phyloP scores from a whole-genome alignment of 805 yeast species.

The Blastobotrys terrestris region DNA sequence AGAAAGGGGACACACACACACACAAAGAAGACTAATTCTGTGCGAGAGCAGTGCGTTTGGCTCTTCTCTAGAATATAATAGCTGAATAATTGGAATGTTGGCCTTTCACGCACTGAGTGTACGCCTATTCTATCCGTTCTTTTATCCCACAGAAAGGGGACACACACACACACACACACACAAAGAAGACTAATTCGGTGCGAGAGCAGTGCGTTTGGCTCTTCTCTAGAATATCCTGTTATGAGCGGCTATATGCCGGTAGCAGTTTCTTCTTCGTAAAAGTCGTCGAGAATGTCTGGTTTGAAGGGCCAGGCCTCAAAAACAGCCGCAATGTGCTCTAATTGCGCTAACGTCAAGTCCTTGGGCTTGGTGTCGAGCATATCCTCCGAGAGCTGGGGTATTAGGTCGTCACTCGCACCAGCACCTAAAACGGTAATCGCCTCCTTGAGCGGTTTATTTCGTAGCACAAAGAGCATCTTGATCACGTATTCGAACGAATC shows the following conservation, averaged over 20 bases:
- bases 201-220: no score
- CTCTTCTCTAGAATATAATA: no score
- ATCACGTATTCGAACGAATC: conserved; percentile 65
- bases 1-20: no score
- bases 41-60: no score
- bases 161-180: no score
- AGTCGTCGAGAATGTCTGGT: conserved; percentile 47
- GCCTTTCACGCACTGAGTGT: no score
- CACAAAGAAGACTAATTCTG: no score
- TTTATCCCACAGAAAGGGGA: no score
- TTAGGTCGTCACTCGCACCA: conserved; percentile 52
- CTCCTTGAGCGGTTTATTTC: conserved; percentile 40
- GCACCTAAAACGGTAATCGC: conserved; percentile 62
- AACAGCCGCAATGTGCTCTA: conserved; percentile 41
- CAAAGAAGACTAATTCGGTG: no score
- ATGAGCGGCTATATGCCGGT: not conserved
- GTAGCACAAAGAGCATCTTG: conserved; percentile 49
- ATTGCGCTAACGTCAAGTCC: conserved; percentile 51
- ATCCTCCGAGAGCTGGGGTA: conserved; percentile 28
- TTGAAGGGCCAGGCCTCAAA: conserved; percentile 83
- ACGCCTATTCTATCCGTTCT: no score
- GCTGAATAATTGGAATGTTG: no score
- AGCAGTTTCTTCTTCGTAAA: conserved; percentile 31
- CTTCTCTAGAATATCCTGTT: no score
- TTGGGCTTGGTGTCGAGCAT: conserved; percentile 41